A percentile compares a stretch with the other conserved stretches of the same genome.
These are phyloP conservation scores for Colletotrichum sublineola DNA, from an alignment of 2,329 filamentous ascomycete species.

Conservation along the genomic window DNA sequence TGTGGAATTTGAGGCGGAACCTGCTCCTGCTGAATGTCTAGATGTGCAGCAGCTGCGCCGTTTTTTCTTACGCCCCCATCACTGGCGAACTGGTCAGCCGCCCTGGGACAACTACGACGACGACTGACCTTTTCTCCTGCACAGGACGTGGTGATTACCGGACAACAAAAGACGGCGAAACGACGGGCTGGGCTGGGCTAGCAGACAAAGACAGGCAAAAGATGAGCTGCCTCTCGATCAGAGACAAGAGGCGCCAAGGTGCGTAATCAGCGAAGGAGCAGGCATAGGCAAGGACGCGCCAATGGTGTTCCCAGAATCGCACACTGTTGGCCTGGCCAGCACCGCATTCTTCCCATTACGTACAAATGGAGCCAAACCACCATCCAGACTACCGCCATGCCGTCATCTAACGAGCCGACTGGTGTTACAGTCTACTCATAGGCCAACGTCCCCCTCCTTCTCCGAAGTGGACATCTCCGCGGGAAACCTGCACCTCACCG, in stretches of 20 bases:
- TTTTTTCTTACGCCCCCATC: slow-evolving; percentile 8
- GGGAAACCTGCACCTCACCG: slow-evolving; percentile 8
- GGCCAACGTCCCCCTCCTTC: slow-evolving; percentile 28
- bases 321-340: slow-evolving; percentile 35
- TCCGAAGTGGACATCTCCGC: slow-evolving; percentile 30
- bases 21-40: slow-evolving; percentile 34
- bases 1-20: slow-evolving; percentile 29
- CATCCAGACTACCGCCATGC: slow-evolving; percentile 31
- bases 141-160: neutral
- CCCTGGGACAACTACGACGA: slow-evolving; percentile 24
- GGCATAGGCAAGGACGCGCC: slow-evolving; percentile 17
- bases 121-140: neutral
- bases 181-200: slow-evolving; percentile 5
- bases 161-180: slow-evolving; percentile 18
- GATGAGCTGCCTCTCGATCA: slow-evolving; percentile 5
- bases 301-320: slow-evolving; percentile 27
- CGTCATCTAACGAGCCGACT: slow-evolving; percentile 35
- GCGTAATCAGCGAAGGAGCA: slow-evolving; percentile 21
- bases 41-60: slow-evolving; percentile 26
- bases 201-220: neutral
- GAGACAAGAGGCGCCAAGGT: slow-evolving; percentile 8
- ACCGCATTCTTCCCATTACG: slow-evolving; percentile 42
- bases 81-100: slow-evolving; percentile 21
- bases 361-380: slow-evolving; percentile 39
- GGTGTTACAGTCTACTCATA: slow-evolving; percentile 32